Percentiles rank a stretch among this genome's conserved stretches.
Conservation (phyloP, 805 yeast species). For the Saccharomycopsis babjevae region DNA sequence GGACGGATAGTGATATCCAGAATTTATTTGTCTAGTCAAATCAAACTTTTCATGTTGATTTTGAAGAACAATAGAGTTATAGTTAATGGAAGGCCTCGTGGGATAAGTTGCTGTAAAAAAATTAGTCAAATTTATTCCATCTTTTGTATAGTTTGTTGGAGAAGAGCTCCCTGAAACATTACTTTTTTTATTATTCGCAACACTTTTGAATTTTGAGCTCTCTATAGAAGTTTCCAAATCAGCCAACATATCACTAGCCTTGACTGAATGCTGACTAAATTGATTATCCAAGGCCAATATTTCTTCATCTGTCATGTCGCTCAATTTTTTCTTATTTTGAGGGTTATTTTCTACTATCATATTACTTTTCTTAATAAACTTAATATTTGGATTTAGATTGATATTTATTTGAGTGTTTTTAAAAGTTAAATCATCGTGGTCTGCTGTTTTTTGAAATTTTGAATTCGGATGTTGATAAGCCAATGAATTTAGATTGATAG, state of each 20-base stretch:
- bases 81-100: slow-evolving; percentile 15
- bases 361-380: neutral
- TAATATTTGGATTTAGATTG: slow-evolving; percentile 7
- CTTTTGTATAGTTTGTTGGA: slow-evolving; percentile 14
- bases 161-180: neutral
- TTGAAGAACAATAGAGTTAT: slow-evolving; percentile 14
- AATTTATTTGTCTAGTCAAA: neutral
- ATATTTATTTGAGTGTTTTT: slow-evolving; percentile 17
- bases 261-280: neutral
- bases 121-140: slow-evolving; percentile 18
- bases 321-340: slow-evolving; percentile 6
- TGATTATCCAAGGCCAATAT: slow-evolving; percentile 14
- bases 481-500: neutral
- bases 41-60: slow-evolving; percentile 12
- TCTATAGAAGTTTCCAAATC: slow-evolving; percentile 15
- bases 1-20: slow-evolving; percentile 3
- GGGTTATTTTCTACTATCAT: neutral
- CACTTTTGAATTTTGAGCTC: slow-evolving; percentile 13
- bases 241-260: neutral
- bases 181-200: neutral
- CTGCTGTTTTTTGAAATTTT: slow-evolving; percentile 7
- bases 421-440: slow-evolving; percentile 16
- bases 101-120: slow-evolving; percentile 12
- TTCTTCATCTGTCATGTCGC: slow-evolving; percentile 19
- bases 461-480: neutral